phyloP scores from a whole-genome alignment of 1,284 basidiomycete species.

The Malassezia pachydermatis region DNA sequence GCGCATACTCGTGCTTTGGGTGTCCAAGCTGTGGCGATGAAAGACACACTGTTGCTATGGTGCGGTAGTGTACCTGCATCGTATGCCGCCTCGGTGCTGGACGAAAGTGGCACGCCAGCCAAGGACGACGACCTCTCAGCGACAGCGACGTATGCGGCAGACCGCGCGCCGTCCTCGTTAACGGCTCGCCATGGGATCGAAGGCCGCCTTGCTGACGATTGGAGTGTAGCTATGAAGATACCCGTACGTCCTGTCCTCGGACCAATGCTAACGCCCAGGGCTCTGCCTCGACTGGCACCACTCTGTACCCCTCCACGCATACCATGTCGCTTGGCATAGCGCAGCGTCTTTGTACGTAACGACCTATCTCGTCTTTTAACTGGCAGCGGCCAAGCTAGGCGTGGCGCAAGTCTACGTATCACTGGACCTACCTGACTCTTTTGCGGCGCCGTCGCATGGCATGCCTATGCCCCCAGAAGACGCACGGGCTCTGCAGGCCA shows the following conservation, averaged over 20 bases:
- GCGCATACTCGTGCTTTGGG: slow-evolving; percentile 2
- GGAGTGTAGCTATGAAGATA: slow-evolving; percentile 23
- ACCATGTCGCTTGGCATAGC: slow-evolving; percentile 4
- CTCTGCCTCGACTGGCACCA: not conserved
- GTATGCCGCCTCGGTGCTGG: slow-evolving; percentile 5
- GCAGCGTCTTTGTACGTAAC: slow-evolving; percentile 8
- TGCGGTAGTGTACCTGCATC: too few species aligned
- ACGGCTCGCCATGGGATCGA: too few species aligned
- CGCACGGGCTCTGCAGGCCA: slow-evolving; percentile 18
- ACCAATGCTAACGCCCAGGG: too few species aligned
- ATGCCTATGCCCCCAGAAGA: slow-evolving; percentile 18
- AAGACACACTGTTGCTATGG: slow-evolving; percentile 14
- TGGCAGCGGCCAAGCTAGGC: slow-evolving; percentile 12
- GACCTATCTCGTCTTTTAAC: not conserved
- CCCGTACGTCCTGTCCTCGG: too few species aligned
- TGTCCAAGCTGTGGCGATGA: slow-evolving; percentile 9
- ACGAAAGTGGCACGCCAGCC: not conserved
- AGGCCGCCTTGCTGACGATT: slow-evolving; percentile 18
- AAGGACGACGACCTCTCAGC: too few species aligned
- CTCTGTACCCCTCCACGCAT: not conserved
- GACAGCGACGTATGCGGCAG: too few species aligned
- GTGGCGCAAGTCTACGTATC: slow-evolving; percentile 28
- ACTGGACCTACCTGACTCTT: slow-evolving; percentile 21
- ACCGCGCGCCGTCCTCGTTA: too few species aligned
- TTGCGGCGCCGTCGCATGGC: not conserved